Base-by-base conservation (phyloP, 768 basidiomycete genomes). In the Lactarius hatsudake region DNA sequence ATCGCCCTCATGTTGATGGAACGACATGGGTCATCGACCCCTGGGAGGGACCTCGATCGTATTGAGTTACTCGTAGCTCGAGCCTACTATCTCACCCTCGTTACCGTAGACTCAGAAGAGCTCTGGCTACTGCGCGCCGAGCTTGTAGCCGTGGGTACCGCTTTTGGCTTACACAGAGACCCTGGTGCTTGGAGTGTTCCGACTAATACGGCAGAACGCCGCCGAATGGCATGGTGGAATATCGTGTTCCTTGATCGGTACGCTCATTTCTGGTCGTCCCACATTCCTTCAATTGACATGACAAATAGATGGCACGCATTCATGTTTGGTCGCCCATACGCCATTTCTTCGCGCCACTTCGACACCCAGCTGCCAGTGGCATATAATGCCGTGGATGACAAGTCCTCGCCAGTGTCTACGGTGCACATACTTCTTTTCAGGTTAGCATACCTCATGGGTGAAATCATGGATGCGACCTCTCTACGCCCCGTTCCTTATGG, bases 201-300 rank as follows among this genome's bases (percentile, higher is more conserved):
- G 59, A 81, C 82, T 65, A 86, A 86, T 66, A 78, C 87, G 12
- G 87, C 90, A 42, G 92, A 93, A 75, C 83, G 92, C 65, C 81
- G 93, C 60, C 81, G 92, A 62, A 93, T 92, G 92, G 90, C 90
- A 8, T 94, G 92, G 92, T 94, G 92, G 92, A 90, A 94, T 76
- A 90, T 91, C 67, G 77, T 94, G 43, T 79, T 91, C 61, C 81
- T 93, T 38, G 92, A 93, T 79, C 81, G 91, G 90, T 89, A 61
- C 42, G 84, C 72, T n/a, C 28, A 45, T 61, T 30, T 62, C 17
- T 53, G 65, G 69, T 64, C 62, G 8, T 42, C 53, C 64, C 58
- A 26, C 62, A 54, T 61, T 61, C 23, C 34, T 60, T 57, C 59
- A 65, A 61, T 69, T 66, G 60, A 66, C 51, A 56, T 66, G 23